Conservation (phyloP, 495 filamentous ascomycete genomes). For the Lasiosphaeria hispida region DNA sequence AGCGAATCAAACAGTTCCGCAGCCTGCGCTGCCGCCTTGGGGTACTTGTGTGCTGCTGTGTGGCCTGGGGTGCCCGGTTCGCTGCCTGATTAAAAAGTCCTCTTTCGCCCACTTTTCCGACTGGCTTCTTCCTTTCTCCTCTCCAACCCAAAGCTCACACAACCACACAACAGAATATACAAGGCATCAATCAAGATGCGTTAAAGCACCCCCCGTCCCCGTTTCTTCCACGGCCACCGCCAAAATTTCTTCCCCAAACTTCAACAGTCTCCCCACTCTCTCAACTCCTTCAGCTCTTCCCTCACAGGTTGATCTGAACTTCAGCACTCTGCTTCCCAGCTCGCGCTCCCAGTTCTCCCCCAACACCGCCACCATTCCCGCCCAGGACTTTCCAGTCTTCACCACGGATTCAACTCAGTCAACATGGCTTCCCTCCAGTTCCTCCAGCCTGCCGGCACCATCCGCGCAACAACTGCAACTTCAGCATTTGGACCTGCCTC, state of each 20-base stretch:
- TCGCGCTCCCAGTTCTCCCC: constrained; percentile 45
- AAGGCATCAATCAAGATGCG: constrained; percentile 40
- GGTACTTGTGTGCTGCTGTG: neutral
- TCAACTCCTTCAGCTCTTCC: constrained; percentile 47
- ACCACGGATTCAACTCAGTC: constrained; percentile 57
- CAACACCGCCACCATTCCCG: constrained; percentile 50
- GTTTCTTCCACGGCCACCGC: constrained; percentile 21
- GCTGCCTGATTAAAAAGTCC: constrained; percentile 41
- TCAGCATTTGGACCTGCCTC: constrained; percentile 42
- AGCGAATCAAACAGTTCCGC: constrained; percentile 7
- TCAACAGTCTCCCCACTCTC: constrained; percentile 44
- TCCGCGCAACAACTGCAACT: constrained; percentile 49
- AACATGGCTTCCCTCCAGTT: constrained; percentile 61
- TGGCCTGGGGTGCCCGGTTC: constrained; percentile 14
- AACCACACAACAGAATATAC: constrained; percentile 11
- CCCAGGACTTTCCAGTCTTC: constrained; percentile 55
- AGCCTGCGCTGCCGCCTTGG: constrained; percentile 8
- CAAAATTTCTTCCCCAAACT: constrained; percentile 49
- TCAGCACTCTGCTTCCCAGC: constrained; percentile 46
- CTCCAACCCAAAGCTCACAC: constrained; percentile 26
- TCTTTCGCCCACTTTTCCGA: constrained; percentile 22
- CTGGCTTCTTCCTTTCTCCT: constrained; percentile 19
- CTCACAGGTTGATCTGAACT: constrained; percentile 56
- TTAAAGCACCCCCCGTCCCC: constrained; percentile 30
- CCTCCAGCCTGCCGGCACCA: constrained; percentile 57